Percentiles rank a stretch among this genome's conserved stretches.
These are phyloP conservation scores for Mycena sanguinolenta DNA, from an alignment of 768 basidiomycete species.

Conservation along the genomic window DNA sequence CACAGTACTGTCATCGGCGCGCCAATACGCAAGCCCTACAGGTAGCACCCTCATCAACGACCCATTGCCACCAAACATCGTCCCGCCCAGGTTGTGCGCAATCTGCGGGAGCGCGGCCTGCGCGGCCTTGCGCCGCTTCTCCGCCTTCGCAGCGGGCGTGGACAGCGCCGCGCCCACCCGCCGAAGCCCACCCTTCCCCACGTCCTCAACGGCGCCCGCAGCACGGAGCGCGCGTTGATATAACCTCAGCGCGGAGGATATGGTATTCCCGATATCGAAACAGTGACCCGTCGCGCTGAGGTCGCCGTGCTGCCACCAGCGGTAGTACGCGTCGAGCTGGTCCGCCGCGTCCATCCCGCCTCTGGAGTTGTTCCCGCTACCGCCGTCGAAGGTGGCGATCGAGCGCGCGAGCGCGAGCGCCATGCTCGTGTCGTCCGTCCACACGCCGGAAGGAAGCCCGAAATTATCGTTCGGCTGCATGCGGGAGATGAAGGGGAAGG, in stretches of 20 bases:
- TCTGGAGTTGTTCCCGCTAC: not conserved
- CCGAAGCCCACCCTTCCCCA: not conserved
- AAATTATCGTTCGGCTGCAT: slow-evolving; percentile 58
- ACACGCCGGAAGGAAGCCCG: slow-evolving; percentile 48
- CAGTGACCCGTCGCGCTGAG: slow-evolving; percentile 52
- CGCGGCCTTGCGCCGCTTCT: slow-evolving; percentile 15
- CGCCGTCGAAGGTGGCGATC: slow-evolving; percentile 36
- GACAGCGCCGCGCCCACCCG: not conserved
- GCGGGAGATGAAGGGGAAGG: slow-evolving; percentile 50
- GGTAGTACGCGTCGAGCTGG: slow-evolving; percentile 51
- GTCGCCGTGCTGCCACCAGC: slow-evolving; percentile 50
- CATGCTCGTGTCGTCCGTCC: slow-evolving; percentile 66
- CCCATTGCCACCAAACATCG: slow-evolving; percentile 53
- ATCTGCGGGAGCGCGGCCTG: slow-evolving; percentile 47
- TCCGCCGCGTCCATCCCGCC: slow-evolving; percentile 52
- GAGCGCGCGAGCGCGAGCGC: slow-evolving; percentile 59
- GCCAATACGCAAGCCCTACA: slow-evolving; percentile 52
- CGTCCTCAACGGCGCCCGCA: not conserved
- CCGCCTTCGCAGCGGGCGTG: not conserved
- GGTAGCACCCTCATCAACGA: slow-evolving; percentile 63
- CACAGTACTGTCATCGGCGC: not conserved
- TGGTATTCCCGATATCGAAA: slow-evolving; percentile 58
- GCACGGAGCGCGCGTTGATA: slow-evolving; percentile 36
- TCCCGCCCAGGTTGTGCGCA: slow-evolving; percentile 41
- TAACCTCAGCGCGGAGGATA: slow-evolving; percentile 48